Percentiles rank a stretch among this genome's conserved stretches.
phyloP scores from a whole-genome alignment of 2,329 filamentous ascomycete genomes.

The Raffaelea arxii region DNA sequence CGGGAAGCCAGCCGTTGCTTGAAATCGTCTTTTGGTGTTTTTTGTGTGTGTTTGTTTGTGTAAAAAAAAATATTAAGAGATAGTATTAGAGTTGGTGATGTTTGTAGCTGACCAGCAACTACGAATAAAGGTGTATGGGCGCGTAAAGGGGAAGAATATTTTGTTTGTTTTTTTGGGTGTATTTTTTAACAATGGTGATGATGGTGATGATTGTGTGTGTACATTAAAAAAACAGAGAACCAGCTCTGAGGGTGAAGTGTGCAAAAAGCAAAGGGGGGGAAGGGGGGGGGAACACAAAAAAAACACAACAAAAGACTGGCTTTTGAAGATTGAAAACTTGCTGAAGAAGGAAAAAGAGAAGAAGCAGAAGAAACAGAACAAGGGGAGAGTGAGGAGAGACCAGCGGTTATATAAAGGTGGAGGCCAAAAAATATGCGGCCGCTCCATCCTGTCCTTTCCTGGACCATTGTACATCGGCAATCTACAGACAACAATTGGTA shows the following conservation, averaged over 20 bases:
- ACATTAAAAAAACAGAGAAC: no score
- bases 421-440: conserved; percentile 17
- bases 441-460: not conserved
- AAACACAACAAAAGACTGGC: conserved; percentile 42
- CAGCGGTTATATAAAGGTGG: conserved; percentile 28
- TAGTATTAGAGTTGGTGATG: conserved; percentile 1
- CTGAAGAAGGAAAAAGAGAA: conserved; percentile 44
- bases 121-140: no score
- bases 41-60: conserved; percentile 19
- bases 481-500: no score
- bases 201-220: no score
- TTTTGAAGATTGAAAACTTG: conserved; percentile 51
- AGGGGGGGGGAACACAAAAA: conserved; percentile 24
- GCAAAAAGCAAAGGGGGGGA: conserved; percentile 15
- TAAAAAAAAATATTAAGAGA: not conserved
- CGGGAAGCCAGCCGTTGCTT: not conserved
- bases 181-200: no score
- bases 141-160: no score
- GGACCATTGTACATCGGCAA: no score
- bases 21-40: conserved; percentile 17
- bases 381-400: conserved; percentile 24
- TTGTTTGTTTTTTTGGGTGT: no score
- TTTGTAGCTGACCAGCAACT: no score
- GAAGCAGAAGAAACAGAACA: conserved; percentile 25
- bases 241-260: conserved; percentile 21